These are phyloP conservation scores for Hanseniaspora jakobsenii DNA, from an alignment of 805 yeast species.

Conservation along the genomic window DNA sequence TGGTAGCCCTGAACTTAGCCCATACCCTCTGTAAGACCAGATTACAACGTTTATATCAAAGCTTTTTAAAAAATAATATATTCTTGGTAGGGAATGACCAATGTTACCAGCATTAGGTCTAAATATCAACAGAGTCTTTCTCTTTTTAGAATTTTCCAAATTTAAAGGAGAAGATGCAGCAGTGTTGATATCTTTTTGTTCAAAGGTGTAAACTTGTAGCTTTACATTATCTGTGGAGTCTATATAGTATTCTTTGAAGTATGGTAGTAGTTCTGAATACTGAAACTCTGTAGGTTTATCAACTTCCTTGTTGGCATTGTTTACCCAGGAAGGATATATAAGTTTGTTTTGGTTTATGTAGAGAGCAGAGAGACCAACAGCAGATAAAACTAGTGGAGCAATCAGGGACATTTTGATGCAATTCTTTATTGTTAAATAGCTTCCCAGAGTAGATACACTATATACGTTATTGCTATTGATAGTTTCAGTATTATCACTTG, in stretches of 20 bases:
- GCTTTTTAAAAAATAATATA: conserved; percentile 47
- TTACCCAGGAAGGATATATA: conserved; percentile 74
- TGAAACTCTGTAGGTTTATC: conserved; percentile 56
- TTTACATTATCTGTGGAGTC: conserved; percentile 58
- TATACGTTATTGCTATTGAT: too few species aligned
- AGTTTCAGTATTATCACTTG: too few species aligned
- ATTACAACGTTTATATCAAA: conserved; percentile 68
- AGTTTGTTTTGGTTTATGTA: conserved; percentile 52
- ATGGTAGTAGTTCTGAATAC: conserved; percentile 38
- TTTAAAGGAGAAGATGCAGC: too few species aligned
- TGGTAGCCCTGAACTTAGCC: conserved; percentile 64
- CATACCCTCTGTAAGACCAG: conserved; percentile 87
- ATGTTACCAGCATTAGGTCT: conserved; percentile 95
- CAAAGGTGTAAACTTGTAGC: conserved; percentile 48
- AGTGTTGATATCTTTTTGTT: too few species aligned
- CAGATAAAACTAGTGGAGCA: conserved; percentile 35
- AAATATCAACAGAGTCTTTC: conserved; percentile 52
- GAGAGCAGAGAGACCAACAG: conserved; percentile 38
- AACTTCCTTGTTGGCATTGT: conserved; percentile 57
- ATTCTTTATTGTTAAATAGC: neutral
- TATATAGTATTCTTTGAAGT: conserved; percentile 49
- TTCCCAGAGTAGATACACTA: conserved; percentile 21
- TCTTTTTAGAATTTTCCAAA: neutral
- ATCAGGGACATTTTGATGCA: conserved; percentile 30
- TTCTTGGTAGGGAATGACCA: conserved; percentile 79